Conservation (phyloP, 2,329 filamentous ascomycete species). For the Beauveria brongniartii region DNA sequence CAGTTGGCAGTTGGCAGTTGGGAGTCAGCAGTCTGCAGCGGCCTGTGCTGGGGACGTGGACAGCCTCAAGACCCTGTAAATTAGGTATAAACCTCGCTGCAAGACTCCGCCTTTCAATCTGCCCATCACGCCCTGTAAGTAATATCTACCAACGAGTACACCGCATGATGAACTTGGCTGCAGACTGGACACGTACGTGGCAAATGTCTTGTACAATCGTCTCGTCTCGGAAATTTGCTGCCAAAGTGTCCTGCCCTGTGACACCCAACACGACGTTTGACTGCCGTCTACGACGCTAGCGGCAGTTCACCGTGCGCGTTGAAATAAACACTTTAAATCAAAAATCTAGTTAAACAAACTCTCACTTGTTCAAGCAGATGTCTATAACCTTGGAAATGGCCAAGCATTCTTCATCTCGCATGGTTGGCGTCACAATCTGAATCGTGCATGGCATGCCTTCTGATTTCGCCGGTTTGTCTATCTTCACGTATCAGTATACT, state of each 20-base stretch:
- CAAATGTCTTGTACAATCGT: neutral
- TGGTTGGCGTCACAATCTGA: conserved; percentile 36
- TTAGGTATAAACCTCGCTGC: neutral
- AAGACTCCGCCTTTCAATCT: neutral
- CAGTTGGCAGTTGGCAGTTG: neutral
- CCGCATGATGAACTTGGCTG: no score
- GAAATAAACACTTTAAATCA: no score
- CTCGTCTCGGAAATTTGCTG: neutral
- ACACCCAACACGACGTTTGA: neutral
- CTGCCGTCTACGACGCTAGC: no score
- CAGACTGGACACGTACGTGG: neutral
- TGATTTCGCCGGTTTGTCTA: conserved; percentile 31
- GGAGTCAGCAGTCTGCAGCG: neutral
- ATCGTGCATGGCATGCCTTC: conserved; percentile 38
- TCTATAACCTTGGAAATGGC: conserved; percentile 14
- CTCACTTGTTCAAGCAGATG: conserved; percentile 1
- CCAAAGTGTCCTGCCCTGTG: neutral
- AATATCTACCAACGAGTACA: neutral
- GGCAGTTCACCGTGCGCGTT: no score
- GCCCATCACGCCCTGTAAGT: neutral
- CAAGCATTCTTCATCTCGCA: conserved; percentile 40
- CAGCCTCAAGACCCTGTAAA: neutral
- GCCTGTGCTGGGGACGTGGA: neutral
- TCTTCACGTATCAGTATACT: neutral
- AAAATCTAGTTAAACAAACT: no score